Conservation (phyloP, 768 basidiomycete genomes). For the Kwoniella dendrophila region DNA sequence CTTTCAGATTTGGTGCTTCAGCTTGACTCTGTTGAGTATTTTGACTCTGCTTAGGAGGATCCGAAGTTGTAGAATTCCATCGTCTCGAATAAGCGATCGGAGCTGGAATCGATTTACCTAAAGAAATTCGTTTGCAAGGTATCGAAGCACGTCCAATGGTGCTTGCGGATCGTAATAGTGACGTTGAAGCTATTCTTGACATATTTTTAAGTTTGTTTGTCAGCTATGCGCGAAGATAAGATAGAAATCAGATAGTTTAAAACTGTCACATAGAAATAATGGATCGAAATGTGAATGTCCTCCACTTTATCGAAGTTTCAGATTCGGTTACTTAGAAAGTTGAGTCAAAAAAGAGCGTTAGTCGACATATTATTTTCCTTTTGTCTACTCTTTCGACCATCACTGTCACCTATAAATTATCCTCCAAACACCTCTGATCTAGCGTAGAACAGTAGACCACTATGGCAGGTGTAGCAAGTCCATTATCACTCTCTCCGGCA, state of each 20-base stretch:
- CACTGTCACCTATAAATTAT: background rate
- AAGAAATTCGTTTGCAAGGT: background rate
- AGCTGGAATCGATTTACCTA: background rate
- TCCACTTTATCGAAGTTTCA: background rate
- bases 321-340: constrained; percentile 4
- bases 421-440: background rate
- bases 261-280: background rate
- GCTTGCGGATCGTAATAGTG: background rate
- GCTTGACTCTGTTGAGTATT: background rate
- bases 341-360: background rate
- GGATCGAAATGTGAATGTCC: background rate
- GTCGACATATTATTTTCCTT: background rate
- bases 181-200: constrained; percentile 1
- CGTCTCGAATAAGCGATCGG: background rate
- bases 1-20: background rate
- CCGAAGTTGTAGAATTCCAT: constrained; percentile 1
- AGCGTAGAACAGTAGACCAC: background rate
- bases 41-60: background rate
- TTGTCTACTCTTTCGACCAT: background rate
- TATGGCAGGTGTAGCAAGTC: constrained; percentile 17
- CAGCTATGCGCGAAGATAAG: background rate
- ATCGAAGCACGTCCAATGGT: background rate
- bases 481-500: constrained; percentile 22
- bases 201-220: background rate
- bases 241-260: background rate